Base-by-base conservation (phyloP, 176 grass and related monocot species). In the Aegilops longissima region DNA sequence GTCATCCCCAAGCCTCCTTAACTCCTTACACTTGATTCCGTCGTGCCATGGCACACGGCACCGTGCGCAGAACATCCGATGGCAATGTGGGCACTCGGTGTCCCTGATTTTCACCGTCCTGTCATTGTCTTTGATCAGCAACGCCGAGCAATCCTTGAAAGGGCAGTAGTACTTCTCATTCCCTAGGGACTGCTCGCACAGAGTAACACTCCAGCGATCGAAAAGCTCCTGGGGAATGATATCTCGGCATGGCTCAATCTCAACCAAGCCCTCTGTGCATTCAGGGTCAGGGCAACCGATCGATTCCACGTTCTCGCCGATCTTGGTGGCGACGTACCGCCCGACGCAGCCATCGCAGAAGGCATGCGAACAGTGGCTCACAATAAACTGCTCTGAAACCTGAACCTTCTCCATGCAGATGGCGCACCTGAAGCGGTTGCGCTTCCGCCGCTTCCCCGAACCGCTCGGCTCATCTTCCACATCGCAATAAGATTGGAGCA, bases 11-110 rank as follows among this genome's bases (percentile, higher is more conserved):
- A 94, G 61, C 49, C 21, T 89, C 66, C 38, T 35, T 8, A 88
- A 95, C 51, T 92, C 90, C 86, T 86, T 36, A 29, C 92, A 96
- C 59, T 75, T 90, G 82, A 91, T 64, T 3, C 92, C 88, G 0
- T 69, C 39, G 2, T 98, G 96, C 93, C 96, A 98, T 0, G 96
- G 87, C 84, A 92, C 91, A 1, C 61, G 82, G 35, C 96, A 98
- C 81, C 9, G 72, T 0, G 88, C 90, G 7, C 93, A 95, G 67
- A 98, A 87, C 73, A 92, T 42, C 67, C 93, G 77, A 25, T 83
- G 74, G 80, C 96, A 98, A 82, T 95, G 93, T 0, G 92, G 96
- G 65, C 96, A 98, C 42, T 93, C 90, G 0, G 89, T 80, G 14
- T 84, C 76, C 38, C 9, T 88, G 36, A 87, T 93, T 52, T 40